phyloP scores from a whole-genome alignment of 371 early-diverging fungal genomes.

The Chytridiales sp. region DNA sequence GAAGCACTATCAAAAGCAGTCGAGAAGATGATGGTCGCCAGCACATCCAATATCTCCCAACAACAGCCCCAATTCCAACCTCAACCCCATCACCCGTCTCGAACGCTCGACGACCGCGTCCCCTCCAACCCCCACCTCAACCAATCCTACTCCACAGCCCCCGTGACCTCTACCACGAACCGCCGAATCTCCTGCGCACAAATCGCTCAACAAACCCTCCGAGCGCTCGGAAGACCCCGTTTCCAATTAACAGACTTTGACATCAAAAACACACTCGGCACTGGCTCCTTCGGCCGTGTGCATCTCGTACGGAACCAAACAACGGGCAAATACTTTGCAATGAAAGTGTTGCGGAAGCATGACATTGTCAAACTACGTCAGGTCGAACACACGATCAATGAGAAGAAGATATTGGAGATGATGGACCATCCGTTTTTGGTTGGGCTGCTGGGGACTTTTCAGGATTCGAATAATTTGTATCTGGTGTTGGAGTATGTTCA shows the following conservation, averaged over 20 bases:
- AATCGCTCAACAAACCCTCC: conserved; percentile 12
- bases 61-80: too few species aligned
- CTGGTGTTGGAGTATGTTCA: conserved; percentile 87
- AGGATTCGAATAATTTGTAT: conserved; percentile 74
- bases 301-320: conserved; percentile 73
- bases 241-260: conserved; percentile 30
- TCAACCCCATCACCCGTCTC: too few species aligned
- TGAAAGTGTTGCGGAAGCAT: conserved; percentile 91
- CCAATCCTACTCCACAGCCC: too few species aligned
- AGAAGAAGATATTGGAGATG: conserved; percentile 82
- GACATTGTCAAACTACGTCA: conserved; percentile 91
- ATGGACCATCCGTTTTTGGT: conserved; percentile 88
- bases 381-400: conserved; percentile 94
- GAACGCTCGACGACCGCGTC: too few species aligned
- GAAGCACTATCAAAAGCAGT: too few species aligned
- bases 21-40: too few species aligned
- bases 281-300: conserved; percentile 98
- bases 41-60: too few species aligned
- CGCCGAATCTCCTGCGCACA: too few species aligned
- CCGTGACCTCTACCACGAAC: too few species aligned
- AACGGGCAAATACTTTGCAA: conserved; percentile 82
- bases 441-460: conserved; percentile 68
- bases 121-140: too few species aligned
- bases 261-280: conserved; percentile 66
- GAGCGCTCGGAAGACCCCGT: conserved; percentile 8